These are phyloP conservation scores for Cenchrus americanus DNA, from an alignment of 176 grass and related monocot species.

Conservation along the genomic window DNA sequence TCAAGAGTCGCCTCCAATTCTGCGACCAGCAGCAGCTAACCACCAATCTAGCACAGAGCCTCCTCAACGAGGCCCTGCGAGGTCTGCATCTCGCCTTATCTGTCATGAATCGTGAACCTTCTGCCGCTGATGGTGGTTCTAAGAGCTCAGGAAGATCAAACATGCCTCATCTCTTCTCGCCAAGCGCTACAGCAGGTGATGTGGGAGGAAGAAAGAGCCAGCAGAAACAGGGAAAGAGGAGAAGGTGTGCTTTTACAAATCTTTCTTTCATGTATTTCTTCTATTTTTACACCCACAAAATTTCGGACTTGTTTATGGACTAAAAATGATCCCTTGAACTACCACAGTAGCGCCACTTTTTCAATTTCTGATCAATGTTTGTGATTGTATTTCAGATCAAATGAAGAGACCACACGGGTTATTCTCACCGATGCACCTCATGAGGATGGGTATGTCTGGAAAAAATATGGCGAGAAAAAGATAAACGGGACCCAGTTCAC, in stretches of 20 bases:
- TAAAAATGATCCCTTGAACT: too few relatives aligned
- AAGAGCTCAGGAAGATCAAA: neutral
- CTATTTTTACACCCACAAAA: too few relatives aligned
- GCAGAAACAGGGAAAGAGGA: neutral
- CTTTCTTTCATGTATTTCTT: too few relatives aligned
- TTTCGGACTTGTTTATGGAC: too few relatives aligned
- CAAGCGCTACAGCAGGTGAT: neutral
- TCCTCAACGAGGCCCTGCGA: constrained; percentile 12
- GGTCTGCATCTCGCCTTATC: neutral
- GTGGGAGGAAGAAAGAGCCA: neutral
- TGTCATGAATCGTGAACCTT: neutral
- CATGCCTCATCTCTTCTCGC: neutral
- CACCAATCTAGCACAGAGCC: neutral
- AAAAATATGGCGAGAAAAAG: constrained; percentile 93
- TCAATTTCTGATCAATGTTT: too few relatives aligned
- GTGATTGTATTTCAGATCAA: too few relatives aligned
- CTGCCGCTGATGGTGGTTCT: neutral
- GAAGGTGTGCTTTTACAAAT: neutral
- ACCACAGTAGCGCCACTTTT: too few relatives aligned
- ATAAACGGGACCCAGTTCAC: constrained; percentile 25
- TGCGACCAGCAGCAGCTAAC: neutral
- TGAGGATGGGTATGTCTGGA: constrained; percentile 47
- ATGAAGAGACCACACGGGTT: too few relatives aligned
- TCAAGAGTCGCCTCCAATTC: constrained; percentile 13
- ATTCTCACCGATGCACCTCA: neutral